Base-by-base conservation (phyloP, 2,329 filamentous ascomycete species). In the Fusarium kyushuense region DNA sequence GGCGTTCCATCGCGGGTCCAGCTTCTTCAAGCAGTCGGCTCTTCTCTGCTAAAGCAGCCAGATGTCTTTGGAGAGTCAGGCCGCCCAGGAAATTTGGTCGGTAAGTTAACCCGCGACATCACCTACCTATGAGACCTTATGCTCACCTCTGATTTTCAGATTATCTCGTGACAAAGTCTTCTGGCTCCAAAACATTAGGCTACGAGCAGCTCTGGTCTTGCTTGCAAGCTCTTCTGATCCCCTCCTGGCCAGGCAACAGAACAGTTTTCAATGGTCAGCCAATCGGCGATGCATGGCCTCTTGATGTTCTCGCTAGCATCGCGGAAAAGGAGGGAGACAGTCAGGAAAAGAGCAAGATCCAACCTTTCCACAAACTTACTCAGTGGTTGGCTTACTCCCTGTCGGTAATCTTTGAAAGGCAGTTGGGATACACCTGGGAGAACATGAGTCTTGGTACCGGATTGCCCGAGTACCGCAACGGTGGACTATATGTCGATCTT, bases 361-460 rank as follows among this genome's bases (percentile, higher is more conserved):
- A 84, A 7, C 84, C 84, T 0, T 86, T 86, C 72, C 87, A 89
- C 73, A 88, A 88, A 67, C 82, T 92, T 11, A 92, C 90, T 0
- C 90, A 92, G 74, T 92, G 90, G 90, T 84, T 93, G 8, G 86
- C 86, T 2, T 93, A 93, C 76, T 92, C 90, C 0, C 80, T 93
- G 10, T 92, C 90, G 80, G 89, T 92, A 6, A 86, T 87, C 0
- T 88, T 89, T 70, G 81, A 84, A 47, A 81, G 82, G 3, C 76
- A 88, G 1, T 78, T 89, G 12, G 80, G 81, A 2, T 80, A 84
- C 16, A 78, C 82, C 14, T 87, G 87, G 77, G 80, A 77, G 11
- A 87, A 86, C 36, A 77, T 80, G 4, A 80, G 86, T 21, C 82
- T 89, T 0, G 82, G 90, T 11, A 93, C 90, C 0, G 90, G 88